Percentiles rank a stretch among this genome's conserved stretches.
Evolutionary conservation across 495 filamentous ascomycete genomes (phyloP).

Genomic region (Aspergillus egyptiacus): DNA sequence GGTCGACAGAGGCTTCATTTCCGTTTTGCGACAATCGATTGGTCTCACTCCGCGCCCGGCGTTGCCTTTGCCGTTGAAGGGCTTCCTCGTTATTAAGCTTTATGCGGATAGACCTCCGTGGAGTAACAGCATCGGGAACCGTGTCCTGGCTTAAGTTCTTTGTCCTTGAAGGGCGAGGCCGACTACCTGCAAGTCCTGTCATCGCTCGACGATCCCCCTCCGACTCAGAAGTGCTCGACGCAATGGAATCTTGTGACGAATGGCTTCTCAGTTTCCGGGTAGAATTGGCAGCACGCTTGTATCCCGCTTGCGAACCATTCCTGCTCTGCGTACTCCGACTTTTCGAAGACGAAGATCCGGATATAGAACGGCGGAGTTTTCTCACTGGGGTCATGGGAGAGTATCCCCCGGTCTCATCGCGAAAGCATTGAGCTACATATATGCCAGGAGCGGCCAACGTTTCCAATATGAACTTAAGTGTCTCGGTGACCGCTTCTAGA

Average conservation of each 20-base stretch:
- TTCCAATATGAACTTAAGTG: conserved; percentile 68
- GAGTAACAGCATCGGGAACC: conserved; percentile 54
- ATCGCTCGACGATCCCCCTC: conserved; percentile 34
- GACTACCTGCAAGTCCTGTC: conserved; percentile 23
- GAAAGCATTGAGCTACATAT: conserved; percentile 75
- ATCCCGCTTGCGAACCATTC: conserved; percentile 22
- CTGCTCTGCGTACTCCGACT: conserved; percentile 25
- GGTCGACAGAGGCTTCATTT: conserved; percentile 28
- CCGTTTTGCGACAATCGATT: conserved; percentile 28
- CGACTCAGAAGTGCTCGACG: conserved; percentile 45
- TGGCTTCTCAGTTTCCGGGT: conserved; percentile 35
- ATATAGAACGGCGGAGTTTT: conserved; percentile 48
- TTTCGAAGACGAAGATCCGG: conserved; percentile 18
- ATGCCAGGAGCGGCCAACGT: conserved; percentile 70
- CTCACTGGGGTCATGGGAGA: conserved; percentile 59
- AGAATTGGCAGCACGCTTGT: conserved; percentile 30
- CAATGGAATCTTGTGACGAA: conserved; percentile 34
- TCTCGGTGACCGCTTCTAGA: conserved; percentile 55
- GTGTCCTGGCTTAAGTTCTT: conserved; percentile 40
- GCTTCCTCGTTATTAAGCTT: conserved; percentile 81
- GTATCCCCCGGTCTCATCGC: conserved; percentile 69
- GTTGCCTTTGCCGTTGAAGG: conserved; percentile 48
- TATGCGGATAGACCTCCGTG: conserved; percentile 80
- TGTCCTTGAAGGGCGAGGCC: conserved; percentile 43
- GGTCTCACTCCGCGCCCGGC: conserved; percentile 34